Percentiles rank a stretch among this genome's conserved stretches.
Evolutionary conservation across 179 eudicot genomes (phyloP).

Genomic region (Drosera spatulata): DNA sequence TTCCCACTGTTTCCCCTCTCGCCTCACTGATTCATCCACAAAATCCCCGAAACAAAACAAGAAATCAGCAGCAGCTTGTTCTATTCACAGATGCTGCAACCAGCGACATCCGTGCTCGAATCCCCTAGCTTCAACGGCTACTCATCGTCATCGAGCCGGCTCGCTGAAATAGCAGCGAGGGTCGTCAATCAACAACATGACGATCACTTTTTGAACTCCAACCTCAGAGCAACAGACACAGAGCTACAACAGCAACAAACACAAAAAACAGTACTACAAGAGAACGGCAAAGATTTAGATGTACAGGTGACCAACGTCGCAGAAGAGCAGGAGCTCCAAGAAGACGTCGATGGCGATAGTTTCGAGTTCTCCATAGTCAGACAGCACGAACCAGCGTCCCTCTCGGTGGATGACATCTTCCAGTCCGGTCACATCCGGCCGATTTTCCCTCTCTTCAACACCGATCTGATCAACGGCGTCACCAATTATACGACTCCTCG

Average conservation of each 20-base stretch:
- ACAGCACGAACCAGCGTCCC: constrained; percentile 20
- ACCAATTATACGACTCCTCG: neutral
- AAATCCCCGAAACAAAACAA: too few relatives aligned
- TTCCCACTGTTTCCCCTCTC: too few relatives aligned
- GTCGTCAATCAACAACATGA: constrained; percentile 34
- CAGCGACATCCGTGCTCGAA: constrained; percentile 10
- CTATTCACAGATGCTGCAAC: neutral
- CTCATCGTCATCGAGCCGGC: constrained; percentile 14
- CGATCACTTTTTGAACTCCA: constrained; percentile 8
- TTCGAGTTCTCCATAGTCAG: constrained; percentile 40
- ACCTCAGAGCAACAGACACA: too few relatives aligned
- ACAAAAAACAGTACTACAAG: neutral
- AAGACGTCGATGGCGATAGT: constrained; percentile 11
- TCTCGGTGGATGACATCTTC: constrained; percentile 57
- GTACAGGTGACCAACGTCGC: constrained; percentile 1
- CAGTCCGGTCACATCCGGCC: constrained; percentile 36
- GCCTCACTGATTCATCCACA: too few relatives aligned
- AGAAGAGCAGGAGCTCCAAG: neutral
- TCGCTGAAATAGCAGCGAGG: constrained; percentile 55
- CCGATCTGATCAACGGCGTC: constrained; percentile 10
- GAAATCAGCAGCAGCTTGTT: too few relatives aligned
- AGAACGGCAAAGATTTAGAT: neutral
- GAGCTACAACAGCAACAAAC: neutral
- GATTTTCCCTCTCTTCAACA: constrained; percentile 29
- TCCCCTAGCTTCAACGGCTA: constrained; percentile 41